Base-by-base conservation (phyloP, 371 early-diverging fungal species). In the Actinomortierella wolfii region DNA sequence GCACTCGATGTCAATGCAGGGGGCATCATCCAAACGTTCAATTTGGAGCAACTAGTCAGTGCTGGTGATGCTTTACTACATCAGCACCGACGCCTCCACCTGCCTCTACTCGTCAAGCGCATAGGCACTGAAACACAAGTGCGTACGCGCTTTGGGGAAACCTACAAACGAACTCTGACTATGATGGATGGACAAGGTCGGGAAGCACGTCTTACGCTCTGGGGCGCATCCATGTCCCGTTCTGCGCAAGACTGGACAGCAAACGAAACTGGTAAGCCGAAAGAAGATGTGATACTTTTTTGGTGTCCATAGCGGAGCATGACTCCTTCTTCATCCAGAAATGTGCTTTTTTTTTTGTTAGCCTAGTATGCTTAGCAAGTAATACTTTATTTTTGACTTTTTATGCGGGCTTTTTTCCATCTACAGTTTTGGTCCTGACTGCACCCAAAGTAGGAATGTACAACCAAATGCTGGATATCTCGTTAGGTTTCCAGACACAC, bases 131-230 rank as follows among this genome's bases (percentile, higher is more conserved):
- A 34, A 11, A 6, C 34, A 34, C 34, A 34, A 11, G 34, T 34
- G 34, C 34, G 34, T 4, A 34, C 34, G 11, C 34, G 34, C 34
- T 34, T 34, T 34, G 34, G 34, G 11, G 34, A 34, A 34, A 11
- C 34, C 11, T 34, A 11, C 34, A 34, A 34, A 11, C 34, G 34
- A 11, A 34, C 34, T 14, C 17, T 59, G 17, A 46, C 49, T 0
- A 60, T 73, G 25, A 67, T 73, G 50, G 74, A 73, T 56, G 45
- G 51, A 0, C 67, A 73, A 26, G 74, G 74, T 2, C 67, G 59
- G 25, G 60, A 59, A 11, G 62, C 67, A 0, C 44, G 59, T 0
- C 5, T 73, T 26, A 65, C 58, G 1, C 9, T 63, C 34, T 73
- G 74, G 74, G 74, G 67, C n/a, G 67, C 61, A 8, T 4, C 25